Evolutionary conservation across 768 basidiomycete species (phyloP).

Genomic region (Tulasnella sp.): DNA sequence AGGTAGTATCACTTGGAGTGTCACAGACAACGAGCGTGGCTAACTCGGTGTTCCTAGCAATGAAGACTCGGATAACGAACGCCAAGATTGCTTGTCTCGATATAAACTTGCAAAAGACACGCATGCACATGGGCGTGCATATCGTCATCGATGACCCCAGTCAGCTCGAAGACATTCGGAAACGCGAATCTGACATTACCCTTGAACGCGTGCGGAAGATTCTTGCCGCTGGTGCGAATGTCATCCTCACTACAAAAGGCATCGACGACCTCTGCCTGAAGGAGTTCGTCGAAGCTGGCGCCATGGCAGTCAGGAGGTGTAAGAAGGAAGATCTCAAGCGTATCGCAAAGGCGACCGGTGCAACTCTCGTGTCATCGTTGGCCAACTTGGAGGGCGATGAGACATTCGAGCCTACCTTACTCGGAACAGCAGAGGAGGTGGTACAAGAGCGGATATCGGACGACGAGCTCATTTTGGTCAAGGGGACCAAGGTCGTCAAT

Average conservation of each 20-base stretch:
- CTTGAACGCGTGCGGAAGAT: constrained; percentile 94
- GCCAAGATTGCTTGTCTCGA: constrained; percentile 99
- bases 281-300: constrained; percentile 97
- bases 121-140: constrained; percentile 97
- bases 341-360: constrained; percentile 95
- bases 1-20: constrained; percentile 46
- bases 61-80: constrained; percentile 88
- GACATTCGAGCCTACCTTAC: constrained; percentile 83
- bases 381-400: constrained; percentile 98
- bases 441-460: constrained; percentile 96
- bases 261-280: constrained; percentile 98
- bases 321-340: constrained; percentile 95
- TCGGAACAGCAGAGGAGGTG: constrained; percentile 94
- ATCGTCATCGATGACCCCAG: constrained; percentile 95
- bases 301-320: constrained; percentile 96
- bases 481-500: constrained; percentile 94
- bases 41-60: constrained; percentile 42
- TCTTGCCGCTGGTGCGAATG: constrained; percentile 90
- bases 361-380: constrained; percentile 81
- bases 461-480: constrained; percentile 93
- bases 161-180: constrained; percentile 92
- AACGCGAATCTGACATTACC: constrained; percentile 94
- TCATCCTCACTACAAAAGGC: constrained; percentile 94
- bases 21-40: neutral
- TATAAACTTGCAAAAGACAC: constrained; percentile 91